Base-by-base conservation (phyloP, 129 eudicot genomes). In the Lactuca saligna region DNA sequence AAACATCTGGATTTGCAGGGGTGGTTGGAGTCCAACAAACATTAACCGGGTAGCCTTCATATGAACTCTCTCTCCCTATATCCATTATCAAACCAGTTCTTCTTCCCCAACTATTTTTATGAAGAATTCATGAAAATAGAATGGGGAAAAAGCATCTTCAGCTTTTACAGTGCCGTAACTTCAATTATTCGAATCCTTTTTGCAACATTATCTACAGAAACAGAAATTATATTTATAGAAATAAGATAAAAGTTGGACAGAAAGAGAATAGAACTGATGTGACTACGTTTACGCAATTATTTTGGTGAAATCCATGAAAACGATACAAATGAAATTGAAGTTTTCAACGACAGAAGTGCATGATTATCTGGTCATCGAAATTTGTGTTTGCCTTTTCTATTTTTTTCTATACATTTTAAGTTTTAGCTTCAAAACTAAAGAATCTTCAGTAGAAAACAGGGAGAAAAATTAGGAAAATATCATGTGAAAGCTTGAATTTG, bases 1-100 rank as follows among this genome's bases (percentile, higher is more conserved):
- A 41, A 11, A 58, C 20, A n/a, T 13, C 33, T 54, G 83, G 82
- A 81, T 73, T 86, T 25, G 74, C 78, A 37, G 96, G 93, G 61
- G 96, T 86, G 12, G 44, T 15, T 0, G 89, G 83, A 68, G 68
- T 44, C 92, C 89, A 89, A 46, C 76, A 71, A 50, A 65, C 75
- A 61, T 79, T 78, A 50, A 57, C 56, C 60, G 71, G 74, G 56
- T 44, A 61, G 14, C 71, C 72, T 48, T 68, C 49, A 20, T 15
- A 11, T 65, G 33, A 74, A 33, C 73, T 62, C 68, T 77, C 72
- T 59, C 66, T 34, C 34, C 50, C 61, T 16, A 35, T 63, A 54
- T 82, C 84, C 87, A 85, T 83, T 17, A 46, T 46, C 5, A 11
- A 46, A 46, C 41, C 72, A 67, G 31, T n/a, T 71, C 68, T 72